Base-by-base conservation (phyloP, 192 early-diverging fungal genomes). In the Mortierella alpina region DNA sequence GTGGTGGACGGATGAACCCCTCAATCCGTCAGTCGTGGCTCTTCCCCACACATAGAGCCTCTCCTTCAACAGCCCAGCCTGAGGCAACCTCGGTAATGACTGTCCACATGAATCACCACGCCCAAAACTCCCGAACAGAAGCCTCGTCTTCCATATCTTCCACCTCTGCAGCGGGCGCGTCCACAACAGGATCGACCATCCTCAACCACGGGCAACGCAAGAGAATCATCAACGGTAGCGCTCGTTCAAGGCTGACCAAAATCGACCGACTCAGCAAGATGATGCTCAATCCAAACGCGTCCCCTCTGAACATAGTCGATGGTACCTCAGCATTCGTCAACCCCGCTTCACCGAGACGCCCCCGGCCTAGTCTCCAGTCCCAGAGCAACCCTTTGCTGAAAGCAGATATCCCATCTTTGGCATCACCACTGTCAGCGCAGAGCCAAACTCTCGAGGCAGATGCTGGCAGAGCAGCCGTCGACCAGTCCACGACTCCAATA, bases 21-120 rank as follows among this genome's bases (percentile, higher is more conserved):
- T 72, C 77, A 7, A 62, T 80, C 40, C 77, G 77, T n/a, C 77
- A 80, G 42, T 80, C 77, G 6, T 80, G 77, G 77, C 59, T 80
- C 47, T 72, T 80, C 57, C 77, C 77, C 18, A 68, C 77, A 20
- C 62, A 72, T 49, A 55, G 77, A 58, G 77, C 77, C 2, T 72
- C 77, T 0, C 77, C 77, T 22, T 80, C 77, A 15, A 80, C 77
- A 11, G 64, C 70, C 9, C 31, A 56, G 17, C 76, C 76, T 17
- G 77, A 80, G 45, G 68, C 77, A 22, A 68, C 70, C 20, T 72
- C 70, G 4, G 70, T 80, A 40, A 72, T 80, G 65, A 72, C 77
- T 10, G 60, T 61, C 31, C 31, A 31, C 31, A 31, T 31, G 31
- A 80, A 56, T 48, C 70, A 72, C 13, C 77, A 70, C 0, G 66